Conservation (phyloP, 1,284 basidiomycete species). For the Boletus smithii region DNA sequence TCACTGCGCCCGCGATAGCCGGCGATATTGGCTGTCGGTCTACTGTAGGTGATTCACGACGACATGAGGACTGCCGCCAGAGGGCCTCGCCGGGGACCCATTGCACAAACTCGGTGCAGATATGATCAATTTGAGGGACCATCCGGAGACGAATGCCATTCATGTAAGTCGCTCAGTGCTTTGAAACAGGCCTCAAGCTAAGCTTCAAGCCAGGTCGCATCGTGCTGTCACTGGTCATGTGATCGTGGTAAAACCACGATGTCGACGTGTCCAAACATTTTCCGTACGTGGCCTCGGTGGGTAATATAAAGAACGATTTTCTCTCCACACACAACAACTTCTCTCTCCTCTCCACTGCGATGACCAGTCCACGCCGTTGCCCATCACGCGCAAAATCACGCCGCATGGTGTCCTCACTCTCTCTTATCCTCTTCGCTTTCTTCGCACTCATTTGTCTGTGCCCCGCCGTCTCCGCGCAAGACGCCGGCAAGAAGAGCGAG, state of each 20-base stretch:
- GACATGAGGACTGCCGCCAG: no score
- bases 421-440: conserved; percentile 61
- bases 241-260: conserved; percentile 26
- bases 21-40: no score
- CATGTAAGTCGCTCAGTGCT: no score
- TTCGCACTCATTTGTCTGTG: conserved; percentile 62
- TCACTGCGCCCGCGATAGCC: no score
- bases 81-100: no score
- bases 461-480: conserved; percentile 58
- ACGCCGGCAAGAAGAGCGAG: conserved; percentile 47
- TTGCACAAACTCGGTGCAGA: no score
- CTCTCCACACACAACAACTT: conserved; percentile 2
- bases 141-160: no score
- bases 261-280: conserved; percentile 30
- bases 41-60: no score
- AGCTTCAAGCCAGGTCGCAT: no score
- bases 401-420: conserved; percentile 60
- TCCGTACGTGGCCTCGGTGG: conserved; percentile 26
- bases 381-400: conserved; percentile 59
- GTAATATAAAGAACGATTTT: conserved; percentile 25
- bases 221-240: no score
- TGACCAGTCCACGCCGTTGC: conserved; percentile 40
- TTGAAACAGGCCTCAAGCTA: no score
- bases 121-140: no score
- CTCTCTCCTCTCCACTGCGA: conserved; percentile 22